Evolutionary conservation across 192 early-diverging fungal species (phyloP), one percentile per base, ranked within the genome.

Genomic region (Endogone sp.): DNA sequence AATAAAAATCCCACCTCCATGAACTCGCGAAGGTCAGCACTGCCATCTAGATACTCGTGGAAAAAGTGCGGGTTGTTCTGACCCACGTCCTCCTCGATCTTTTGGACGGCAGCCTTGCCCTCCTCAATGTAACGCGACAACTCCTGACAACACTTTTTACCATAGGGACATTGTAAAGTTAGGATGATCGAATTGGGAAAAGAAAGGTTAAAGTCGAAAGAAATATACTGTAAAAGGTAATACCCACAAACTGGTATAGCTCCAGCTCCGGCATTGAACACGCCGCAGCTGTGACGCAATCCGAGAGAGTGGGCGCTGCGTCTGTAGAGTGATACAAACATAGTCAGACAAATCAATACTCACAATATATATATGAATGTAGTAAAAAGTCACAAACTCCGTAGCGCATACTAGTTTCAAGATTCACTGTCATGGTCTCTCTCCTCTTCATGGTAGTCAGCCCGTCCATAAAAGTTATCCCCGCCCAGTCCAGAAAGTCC

Each of bases 111-210:
- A 6, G 31, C 21, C 3, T 60, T 69, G 2, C 67, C 67, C 8
- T 69, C 67, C 24, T 69, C 59, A 27, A 69, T 69, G 29, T 60
- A 62, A 4, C 58, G 27, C 24, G 29, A 61, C 13, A 69, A 27
- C 30, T 69, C 67, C 28, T 69, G 57, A 32, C 67, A 69, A 28
- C 67, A 69, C 4, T 69, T n/a, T n/a, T n/a, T n/a, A n/a, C n/a
- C n/a, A n/a, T n/a, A n/a, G n/a, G n/a, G n/a, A n/a, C n/a, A n/a
- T n/a, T n/a, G n/a, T n/a, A n/a, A n/a, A n/a, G n/a, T n/a, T n/a
- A n/a, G n/a, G 59, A 28, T 23, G 59, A 60, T 26, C 22, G 21
- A 60, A 60, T 60, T 16, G 6, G 6, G 37, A 6, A 16, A 16
- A 16, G 16, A 16, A 49, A 16, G 37, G 16, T 49, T 16, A 6